A percentile compares a stretch with the other conserved stretches of the same genome.
phyloP scores from a whole-genome alignment of 2,329 filamentous ascomycete species.

The Apiospora sp. region DNA sequence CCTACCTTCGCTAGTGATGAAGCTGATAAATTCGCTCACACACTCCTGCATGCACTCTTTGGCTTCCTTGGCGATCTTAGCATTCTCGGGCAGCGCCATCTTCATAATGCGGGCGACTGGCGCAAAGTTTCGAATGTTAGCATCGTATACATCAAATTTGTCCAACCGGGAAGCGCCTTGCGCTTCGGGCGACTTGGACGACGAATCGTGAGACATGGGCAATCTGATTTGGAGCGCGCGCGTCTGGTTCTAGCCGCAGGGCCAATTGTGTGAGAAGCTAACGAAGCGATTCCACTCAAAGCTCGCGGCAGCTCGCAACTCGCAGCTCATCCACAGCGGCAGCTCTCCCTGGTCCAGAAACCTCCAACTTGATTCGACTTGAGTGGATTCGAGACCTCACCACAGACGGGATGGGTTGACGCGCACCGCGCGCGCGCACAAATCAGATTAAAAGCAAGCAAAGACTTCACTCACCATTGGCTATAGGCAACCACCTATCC shows the following conservation, averaged over 20 bases:
- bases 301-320: constrained; percentile 29
- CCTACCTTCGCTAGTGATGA: constrained; percentile 98
- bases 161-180: constrained; percentile 56
- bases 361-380: constrained; percentile 37
- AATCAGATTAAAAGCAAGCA: constrained; percentile 53
- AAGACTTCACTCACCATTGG: constrained; percentile 87
- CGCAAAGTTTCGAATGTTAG: constrained; percentile 94
- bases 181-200: constrained; percentile 59
- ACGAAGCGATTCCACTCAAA: constrained; percentile 58
- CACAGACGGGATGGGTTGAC: constrained; percentile 33
- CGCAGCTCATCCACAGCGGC: constrained; percentile 32
- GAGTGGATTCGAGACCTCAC: constrained; percentile 38
- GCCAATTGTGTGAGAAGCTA: constrained; percentile 43
- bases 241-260: constrained; percentile 52
- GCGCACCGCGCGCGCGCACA: constrained; percentile 51
- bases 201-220: constrained; percentile 68
- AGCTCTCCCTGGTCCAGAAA: constrained; percentile 36
- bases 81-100: constrained; percentile 94
- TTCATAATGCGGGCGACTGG: constrained; percentile 99
- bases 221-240: constrained; percentile 44
- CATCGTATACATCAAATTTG: constrained; percentile 70
- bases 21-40: constrained; percentile 99
- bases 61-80: constrained; percentile 98
- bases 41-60: constrained; percentile 99
- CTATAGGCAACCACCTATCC: constrained; percentile 99